phyloP scores from a whole-genome alignment of 345 rosid species.

The Bruguiera sexangula region DNA sequence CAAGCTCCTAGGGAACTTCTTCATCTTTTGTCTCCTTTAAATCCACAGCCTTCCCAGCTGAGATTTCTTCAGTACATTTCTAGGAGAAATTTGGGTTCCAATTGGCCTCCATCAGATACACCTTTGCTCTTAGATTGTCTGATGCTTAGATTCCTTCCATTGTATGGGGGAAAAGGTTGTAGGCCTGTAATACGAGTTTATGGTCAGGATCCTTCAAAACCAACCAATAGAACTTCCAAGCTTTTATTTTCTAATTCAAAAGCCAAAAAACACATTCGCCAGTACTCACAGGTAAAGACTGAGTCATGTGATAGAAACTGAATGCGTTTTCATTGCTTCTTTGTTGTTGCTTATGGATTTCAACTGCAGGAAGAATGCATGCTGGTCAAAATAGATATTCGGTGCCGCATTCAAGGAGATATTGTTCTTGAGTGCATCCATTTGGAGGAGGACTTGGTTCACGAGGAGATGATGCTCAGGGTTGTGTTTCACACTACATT shows the following conservation, averaged over 20 bases:
- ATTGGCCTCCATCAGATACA: conserved; percentile 94
- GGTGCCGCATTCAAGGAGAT: conserved; percentile 88
- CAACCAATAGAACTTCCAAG: conserved; percentile 76
- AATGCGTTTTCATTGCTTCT: conserved; percentile 7
- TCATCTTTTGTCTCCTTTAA: conserved; percentile 71
- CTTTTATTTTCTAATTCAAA: conserved; percentile 74
- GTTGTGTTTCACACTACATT: conserved; percentile 91
- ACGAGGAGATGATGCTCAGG: conserved; percentile 80
- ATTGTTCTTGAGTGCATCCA: conserved; percentile 92
- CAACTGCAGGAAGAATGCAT: conserved; percentile 73
- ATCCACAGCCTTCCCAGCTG: conserved; percentile 89
- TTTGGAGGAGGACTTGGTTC: conserved; percentile 62
- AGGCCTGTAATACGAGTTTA: conserved; percentile 81
- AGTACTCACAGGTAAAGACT: conserved; percentile 58
- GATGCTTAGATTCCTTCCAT: conserved; percentile 77
- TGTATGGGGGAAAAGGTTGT: conserved; percentile 69
- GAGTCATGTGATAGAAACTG: conserved; percentile 19
- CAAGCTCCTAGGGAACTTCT: conserved; percentile 96
- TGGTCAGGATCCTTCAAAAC: conserved; percentile 78
- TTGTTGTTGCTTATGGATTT: conserved; percentile 27
- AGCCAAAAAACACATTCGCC: conserved; percentile 55
- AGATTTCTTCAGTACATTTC: conserved; percentile 98
- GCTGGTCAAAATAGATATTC: conserved; percentile 74
- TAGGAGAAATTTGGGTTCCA: conserved; percentile 78
- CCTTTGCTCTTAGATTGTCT: conserved; percentile 84